Percentiles rank a stretch among this genome's conserved stretches.
Conservation (phyloP, 257 asterid genomes). For the Capsicum pubescens region DNA sequence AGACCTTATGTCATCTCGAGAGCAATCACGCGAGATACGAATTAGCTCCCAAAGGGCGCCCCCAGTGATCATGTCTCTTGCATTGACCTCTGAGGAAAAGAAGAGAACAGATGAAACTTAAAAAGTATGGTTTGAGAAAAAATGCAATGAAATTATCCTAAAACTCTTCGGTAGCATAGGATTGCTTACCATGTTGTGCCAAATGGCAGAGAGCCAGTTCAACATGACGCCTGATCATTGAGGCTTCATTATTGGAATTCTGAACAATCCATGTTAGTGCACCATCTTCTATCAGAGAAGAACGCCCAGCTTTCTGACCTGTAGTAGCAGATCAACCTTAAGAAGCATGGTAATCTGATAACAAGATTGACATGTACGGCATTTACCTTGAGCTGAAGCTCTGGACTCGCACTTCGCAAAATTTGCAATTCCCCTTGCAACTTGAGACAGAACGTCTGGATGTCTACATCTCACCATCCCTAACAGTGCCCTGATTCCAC, state of each 20-base stretch:
- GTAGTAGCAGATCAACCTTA: conserved; percentile 25
- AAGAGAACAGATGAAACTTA: conserved; percentile 23
- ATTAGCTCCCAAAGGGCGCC: conserved; percentile 99
- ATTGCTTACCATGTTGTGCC: conserved; percentile 87
- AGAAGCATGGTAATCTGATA: conserved; percentile 7
- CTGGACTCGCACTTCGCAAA: conserved; percentile 97
- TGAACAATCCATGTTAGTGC: conserved; percentile 97
- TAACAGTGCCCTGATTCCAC: conserved; percentile 93
- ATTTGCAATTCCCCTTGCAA: conserved; percentile 98
- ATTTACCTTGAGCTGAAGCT: conserved; percentile 80
- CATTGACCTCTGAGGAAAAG: conserved; percentile 70
- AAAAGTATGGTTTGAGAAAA: not conserved
- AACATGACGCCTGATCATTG: conserved; percentile 90
- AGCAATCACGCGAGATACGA: conserved; percentile 95
- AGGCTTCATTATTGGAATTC: conserved; percentile 94
- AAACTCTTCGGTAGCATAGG: not conserved
- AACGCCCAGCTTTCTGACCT: conserved; percentile 80
- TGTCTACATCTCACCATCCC: conserved; percentile 98
- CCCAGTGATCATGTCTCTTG: conserved; percentile 86
- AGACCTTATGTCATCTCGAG: conserved; percentile 90
- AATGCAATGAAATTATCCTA: not conserved
- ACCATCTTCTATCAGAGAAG: conserved; percentile 87
- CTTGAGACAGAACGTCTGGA: conserved; percentile 95
- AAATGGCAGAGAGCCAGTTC: conserved; percentile 99
- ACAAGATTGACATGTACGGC: not conserved